Base-by-base conservation (phyloP, 1,139 yeast genomes). In the Hansenula lynferdii region DNA sequence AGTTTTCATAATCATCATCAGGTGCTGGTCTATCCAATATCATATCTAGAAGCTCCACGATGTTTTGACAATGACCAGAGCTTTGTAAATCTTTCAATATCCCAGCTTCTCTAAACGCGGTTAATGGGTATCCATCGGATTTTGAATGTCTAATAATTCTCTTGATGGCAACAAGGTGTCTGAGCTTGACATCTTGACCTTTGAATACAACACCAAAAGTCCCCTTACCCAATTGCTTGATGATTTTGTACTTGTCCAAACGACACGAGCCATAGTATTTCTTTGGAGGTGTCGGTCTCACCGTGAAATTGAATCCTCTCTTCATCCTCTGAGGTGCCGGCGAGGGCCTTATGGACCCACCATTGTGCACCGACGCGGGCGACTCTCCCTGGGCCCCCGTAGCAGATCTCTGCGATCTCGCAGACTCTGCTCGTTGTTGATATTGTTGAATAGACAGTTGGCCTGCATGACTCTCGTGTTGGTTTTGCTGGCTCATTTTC, bases 61-160 rank as follows among this genome's bases (percentile, higher is more conserved):
- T 75, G 57, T 94, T 86, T 24, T 67, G 62, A 56, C 21, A 23
- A 9, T 17, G 12, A 7, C 20, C 21, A 11, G 26, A 7, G 4
- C 90, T 89, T 38, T 71, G 63, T 40, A 94, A 65, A 42, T 73
- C 72, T 58, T 86, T 87, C 58, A 94, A 67, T 17, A 90, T 87
- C 17, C 85, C 77, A 45, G 92, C 89, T 56, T 94, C 99, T 47
- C 99, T 72, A 62, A 90, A 75, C 5, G 98, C 97, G 0, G 98
- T 94, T 20, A 94, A 81, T 1, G 99, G 98, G 57, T 92, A 89
- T 25, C 96, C 92, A 51, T 89, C 96, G 52, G 85, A 86, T 34
- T 85, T 87, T 39, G 85, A 84, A 54, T 85, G 92, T 47, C 85
- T 76, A 18, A 90, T 67, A 36, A 92, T 76, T 56, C 85, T 86